Base-by-base conservation (phyloP, 768 basidiomycete genomes). In the Boletellus emodensis region DNA sequence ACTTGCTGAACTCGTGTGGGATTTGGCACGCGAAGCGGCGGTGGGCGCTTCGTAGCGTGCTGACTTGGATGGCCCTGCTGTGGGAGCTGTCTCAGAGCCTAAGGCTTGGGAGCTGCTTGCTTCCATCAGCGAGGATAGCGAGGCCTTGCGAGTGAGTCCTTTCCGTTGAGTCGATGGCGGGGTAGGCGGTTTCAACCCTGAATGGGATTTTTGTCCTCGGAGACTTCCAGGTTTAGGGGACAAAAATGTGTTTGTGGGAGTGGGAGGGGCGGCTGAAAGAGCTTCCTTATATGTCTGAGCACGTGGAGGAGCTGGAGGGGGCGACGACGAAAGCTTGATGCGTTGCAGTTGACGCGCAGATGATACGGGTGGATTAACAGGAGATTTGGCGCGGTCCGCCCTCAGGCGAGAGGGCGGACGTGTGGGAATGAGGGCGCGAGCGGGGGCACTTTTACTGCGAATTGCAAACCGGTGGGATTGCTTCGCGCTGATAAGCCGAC, bases 191-290 rank as follows among this genome's bases (percentile, higher is more conserved):
- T 91, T 90, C 47, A 91, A 78, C 34, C 84, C 87, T 6, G 86
- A 82, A 62, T 89, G 87, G 3, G 89, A 90, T 62, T 91, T 91
- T 72, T 91, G 89, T 17, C 83, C 84, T 20, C 89, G 84, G 53
- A 91, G 78, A 64, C 84, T 85, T 46, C 80, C 82, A 51, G 85
- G 81, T 68, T 88, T 90, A 37, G 80, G 73, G 15, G 82, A 70
- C 53, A 86, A 77, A 67, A 87, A 81, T 10, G 82, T 76, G 35
- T 74, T 73, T 30, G 82, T 76, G 38, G 78, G 72, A 30, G 70
- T 51, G 41, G 78, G 73, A 56, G 80, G 72, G 47, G 71, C 72
- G 36, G 79, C 68, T 13, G 77, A 69, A 56, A 84, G 72, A 42
- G 79, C 74, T 67, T 68, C 67, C 63, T 84, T 83, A 59, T 80